Conservation (phyloP, 345 rosid species). For the Salix udensis region DNA sequence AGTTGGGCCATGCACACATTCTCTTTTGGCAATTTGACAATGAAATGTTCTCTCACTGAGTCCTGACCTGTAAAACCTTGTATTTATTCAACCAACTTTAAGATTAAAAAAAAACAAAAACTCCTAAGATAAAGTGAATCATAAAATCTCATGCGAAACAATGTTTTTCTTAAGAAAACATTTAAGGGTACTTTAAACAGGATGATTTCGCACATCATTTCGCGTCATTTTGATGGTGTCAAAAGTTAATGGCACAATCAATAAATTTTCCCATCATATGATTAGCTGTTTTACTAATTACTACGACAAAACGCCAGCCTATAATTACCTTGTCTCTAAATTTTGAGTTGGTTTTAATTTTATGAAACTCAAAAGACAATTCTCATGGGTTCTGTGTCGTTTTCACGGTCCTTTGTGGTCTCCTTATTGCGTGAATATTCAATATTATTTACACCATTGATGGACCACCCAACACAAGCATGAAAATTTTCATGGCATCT, state of each 20-base stretch:
- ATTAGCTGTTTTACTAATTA: neutral
- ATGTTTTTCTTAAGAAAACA: neutral
- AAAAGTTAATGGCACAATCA: neutral
- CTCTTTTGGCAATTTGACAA: neutral
- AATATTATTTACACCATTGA: neutral
- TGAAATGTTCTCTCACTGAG: neutral
- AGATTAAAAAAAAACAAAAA: neutral
- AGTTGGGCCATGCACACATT: neutral
- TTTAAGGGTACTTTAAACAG: too few relatives aligned
- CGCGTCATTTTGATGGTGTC: neutral
- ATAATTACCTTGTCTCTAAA: neutral
- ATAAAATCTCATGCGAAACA: neutral
- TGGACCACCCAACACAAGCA: neutral
- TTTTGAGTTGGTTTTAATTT: too few relatives aligned
- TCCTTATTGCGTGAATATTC: neutral
- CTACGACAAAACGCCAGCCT: neutral
- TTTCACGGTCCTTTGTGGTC: neutral
- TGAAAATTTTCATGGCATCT: neutral
- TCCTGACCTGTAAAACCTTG: neutral
- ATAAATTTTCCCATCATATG: neutral
- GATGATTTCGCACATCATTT: neutral
- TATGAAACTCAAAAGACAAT: too few relatives aligned
- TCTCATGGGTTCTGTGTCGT: neutral
- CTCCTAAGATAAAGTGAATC: neutral
- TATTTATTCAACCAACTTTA: neutral